phyloP scores from a whole-genome alignment of 1,139 yeast genomes.

The Casaregolazyma suthepensis region DNA sequence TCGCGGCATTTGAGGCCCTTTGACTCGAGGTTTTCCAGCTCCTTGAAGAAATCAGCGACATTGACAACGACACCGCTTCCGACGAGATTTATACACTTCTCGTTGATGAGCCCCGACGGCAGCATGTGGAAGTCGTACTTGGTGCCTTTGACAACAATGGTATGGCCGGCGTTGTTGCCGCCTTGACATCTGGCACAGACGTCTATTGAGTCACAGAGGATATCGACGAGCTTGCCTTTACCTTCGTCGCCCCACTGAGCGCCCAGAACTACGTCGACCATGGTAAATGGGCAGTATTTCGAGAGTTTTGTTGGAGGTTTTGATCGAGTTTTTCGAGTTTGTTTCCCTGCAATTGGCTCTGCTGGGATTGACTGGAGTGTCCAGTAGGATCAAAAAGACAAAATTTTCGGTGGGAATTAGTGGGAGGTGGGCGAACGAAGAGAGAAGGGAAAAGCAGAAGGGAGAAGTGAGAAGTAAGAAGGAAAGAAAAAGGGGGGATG shows the following conservation, averaged over 20 bases:
- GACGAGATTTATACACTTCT: conserved; percentile 78
- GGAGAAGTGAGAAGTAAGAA: not conserved
- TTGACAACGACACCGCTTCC: conserved; percentile 98
- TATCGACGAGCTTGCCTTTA: conserved; percentile 93
- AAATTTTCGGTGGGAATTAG: not conserved
- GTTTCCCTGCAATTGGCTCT: not conserved
- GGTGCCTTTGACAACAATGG: conserved; percentile 81
- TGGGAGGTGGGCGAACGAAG: not conserved
- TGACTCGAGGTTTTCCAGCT: conserved; percentile 69
- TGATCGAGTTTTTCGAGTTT: not conserved
- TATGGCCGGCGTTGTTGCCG: conserved; percentile 98
- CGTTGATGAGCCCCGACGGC: conserved; percentile 94
- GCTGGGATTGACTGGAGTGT: conserved; percentile 10
- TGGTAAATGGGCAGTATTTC: no score
- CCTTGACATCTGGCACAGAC: conserved; percentile 99
- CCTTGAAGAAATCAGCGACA: conserved; percentile 86
- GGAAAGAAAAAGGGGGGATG: not conserved
- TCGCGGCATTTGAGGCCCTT: conserved; percentile 70
- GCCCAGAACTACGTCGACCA: conserved; percentile 93
- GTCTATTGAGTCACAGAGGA: conserved; percentile 87
- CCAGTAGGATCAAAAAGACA: conserved; percentile 10
- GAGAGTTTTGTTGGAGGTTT: no score
- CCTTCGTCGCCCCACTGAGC: conserved; percentile 99
- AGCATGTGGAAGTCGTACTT: conserved; percentile 98
- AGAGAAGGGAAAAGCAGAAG: not conserved